Base-by-base conservation (phyloP, 75 land plant species). In the Selaginella tamariscina region DNA sequence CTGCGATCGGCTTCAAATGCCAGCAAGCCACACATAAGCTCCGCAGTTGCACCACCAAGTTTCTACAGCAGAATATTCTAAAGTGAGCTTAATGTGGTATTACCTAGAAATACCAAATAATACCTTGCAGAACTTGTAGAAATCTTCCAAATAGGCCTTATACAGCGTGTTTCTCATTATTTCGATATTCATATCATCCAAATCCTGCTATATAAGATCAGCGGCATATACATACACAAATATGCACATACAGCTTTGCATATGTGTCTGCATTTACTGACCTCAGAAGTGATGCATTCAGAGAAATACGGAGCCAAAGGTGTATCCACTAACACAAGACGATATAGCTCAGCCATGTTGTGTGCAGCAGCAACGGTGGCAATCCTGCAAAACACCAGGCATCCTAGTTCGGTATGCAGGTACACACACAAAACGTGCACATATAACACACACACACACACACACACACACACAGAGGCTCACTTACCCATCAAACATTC, bases 121-220 rank as follows among this genome's bases (percentile, higher is more conserved):
- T 0, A 90, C 99, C 99, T 90, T 81, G 69, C 99, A 95, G 69
- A 90, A 90, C 70, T 65, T 83, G 74, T 95, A 90, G 71, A 95
- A 95, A 26, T 95, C 99, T 71, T 95, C 96, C 31, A 95, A 78
- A 65, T 95, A 95, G 73, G 99, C 99, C 72, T 95, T 95, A 75
- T 95, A 95, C 0, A 95, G 92, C 29, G 99, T 95, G 73, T 95
- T 95, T 66, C 99, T 84, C 99, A 95, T 95, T 31, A 95, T 90
- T 64, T 95, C 99, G 72, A 95, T 95, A 68, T 95, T 95, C 99
- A 95, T 95, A 70, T 95, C 99, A 84, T 95, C 99, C 81, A 95
- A 76, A 65, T 95, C 99, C 99, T 95, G 68, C 64, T 66, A 2
- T 26, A n/a, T 55, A 49, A 20, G 20, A 49, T 20, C 20, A 11